A percentile compares a stretch with the other conserved stretches of the same genome.
Evolutionary conservation across 768 basidiomycete genomes (phyloP).

Genomic region (Neoboletus subvelutipes): DNA sequence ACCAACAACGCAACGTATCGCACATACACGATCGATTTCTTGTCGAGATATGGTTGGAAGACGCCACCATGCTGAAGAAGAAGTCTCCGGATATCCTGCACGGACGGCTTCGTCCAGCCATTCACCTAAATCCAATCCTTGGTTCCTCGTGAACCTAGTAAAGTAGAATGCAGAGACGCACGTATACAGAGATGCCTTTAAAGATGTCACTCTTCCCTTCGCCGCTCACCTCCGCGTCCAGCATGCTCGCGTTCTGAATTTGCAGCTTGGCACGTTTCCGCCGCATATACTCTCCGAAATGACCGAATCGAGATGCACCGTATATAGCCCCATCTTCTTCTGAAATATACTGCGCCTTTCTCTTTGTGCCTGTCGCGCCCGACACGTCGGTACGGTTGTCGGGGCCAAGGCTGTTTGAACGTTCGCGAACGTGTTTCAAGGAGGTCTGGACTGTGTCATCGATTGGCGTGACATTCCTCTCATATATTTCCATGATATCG

Average conservation of each 20-base stretch:
- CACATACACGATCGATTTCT: constrained; percentile 68
- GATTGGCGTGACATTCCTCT: constrained; percentile 6
- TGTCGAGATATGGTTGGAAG: constrained; percentile 82
- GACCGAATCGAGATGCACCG: constrained; percentile 77
- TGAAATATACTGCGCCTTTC: constrained; percentile 15
- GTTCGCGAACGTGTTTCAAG: constrained; percentile 39
- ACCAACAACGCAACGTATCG: background rate
- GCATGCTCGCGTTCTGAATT: constrained; percentile 62
- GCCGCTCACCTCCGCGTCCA: constrained; percentile 26
- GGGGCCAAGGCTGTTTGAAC: constrained; percentile 17
- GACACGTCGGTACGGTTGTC: constrained; percentile 2
- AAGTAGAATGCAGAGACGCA: constrained; percentile 40
- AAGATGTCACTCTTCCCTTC: constrained; percentile 55
- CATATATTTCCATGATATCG: constrained; percentile 36
- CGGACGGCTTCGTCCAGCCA: constrained; percentile 83
- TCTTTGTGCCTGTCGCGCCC: constrained; percentile 11
- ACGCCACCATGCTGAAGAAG: constrained; percentile 81
- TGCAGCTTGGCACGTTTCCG: constrained; percentile 90
- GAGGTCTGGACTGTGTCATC: constrained; percentile 26
- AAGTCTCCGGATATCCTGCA: constrained; percentile 78
- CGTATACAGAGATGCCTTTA: constrained; percentile 75
- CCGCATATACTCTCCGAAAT: constrained; percentile 85
- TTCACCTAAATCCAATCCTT: constrained; percentile 60
- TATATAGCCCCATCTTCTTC: constrained; percentile 54
- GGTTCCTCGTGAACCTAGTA: background rate